These are phyloP conservation scores for Penicillium aurantiogriseum DNA, from an alignment of 2,329 filamentous ascomycete genomes.

Conservation along the genomic window DNA sequence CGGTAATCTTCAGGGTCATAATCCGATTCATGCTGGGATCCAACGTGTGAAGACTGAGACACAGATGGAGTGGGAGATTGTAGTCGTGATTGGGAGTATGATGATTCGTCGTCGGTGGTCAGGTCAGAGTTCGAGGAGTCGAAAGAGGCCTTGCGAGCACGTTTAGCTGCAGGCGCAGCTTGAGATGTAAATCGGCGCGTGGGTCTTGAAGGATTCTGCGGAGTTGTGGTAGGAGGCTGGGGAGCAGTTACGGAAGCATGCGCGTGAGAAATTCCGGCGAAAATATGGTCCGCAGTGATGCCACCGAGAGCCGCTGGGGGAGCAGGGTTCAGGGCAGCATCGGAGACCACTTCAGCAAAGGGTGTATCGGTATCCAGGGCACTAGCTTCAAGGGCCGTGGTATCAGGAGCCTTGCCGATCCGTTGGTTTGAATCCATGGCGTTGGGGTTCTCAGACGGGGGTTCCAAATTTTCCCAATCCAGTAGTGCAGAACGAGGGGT, in stretches of 20 bases:
- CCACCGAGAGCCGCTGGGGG: background rate
- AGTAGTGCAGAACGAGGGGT: background rate
- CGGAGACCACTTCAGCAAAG: background rate
- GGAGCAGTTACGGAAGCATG: background rate
- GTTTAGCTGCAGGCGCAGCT: background rate
- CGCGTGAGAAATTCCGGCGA: background rate
- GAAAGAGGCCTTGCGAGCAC: conserved; percentile 1
- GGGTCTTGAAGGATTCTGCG: background rate
- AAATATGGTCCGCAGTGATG: background rate
- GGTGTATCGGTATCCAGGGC: background rate
- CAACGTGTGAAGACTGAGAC: conserved; percentile 17
- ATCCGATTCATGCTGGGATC: conserved; percentile 41
- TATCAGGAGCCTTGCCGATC: background rate
- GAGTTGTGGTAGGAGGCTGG: background rate
- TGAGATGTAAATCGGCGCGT: background rate
- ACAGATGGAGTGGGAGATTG: conserved; percentile 24
- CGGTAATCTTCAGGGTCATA: conserved; percentile 55
- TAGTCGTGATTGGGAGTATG: background rate
- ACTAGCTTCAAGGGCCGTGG: background rate
- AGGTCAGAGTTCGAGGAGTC: conserved; percentile 3
- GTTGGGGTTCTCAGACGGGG: background rate
- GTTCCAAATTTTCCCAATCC: background rate
- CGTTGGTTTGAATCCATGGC: background rate
- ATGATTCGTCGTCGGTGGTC: conserved; percentile 3
- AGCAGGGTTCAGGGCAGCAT: background rate